Evolutionary conservation across 352 stramenopile genomes (phyloP).

Genomic region (Lagenidium giganteum): DNA sequence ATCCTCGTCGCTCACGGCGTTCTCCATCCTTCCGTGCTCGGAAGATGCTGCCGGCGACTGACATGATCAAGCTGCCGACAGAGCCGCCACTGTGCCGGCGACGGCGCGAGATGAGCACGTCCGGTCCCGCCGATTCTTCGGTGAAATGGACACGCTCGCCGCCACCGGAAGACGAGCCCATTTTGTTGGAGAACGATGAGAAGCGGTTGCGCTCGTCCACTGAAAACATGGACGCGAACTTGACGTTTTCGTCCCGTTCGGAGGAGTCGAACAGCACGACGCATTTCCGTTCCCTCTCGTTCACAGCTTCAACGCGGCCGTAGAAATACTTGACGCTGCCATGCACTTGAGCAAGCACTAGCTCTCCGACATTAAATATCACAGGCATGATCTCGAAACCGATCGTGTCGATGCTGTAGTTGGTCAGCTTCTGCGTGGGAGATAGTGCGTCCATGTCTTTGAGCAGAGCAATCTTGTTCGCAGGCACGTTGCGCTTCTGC

Average conservation of each 20-base stretch:
- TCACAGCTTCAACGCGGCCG: slow-evolving; percentile 45
- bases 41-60: slow-evolving; percentile 44
- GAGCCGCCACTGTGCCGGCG: slow-evolving; percentile 46
- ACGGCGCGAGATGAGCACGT: slow-evolving; percentile 1
- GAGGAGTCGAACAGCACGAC: slow-evolving; percentile 69
- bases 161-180: slow-evolving; percentile 34
- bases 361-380: slow-evolving; percentile 46
- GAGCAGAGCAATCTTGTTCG: slow-evolving; percentile 46
- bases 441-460: slow-evolving; percentile 48
- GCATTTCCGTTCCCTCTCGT: slow-evolving; percentile 54
- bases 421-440: slow-evolving; percentile 60
- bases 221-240: slow-evolving; percentile 67
- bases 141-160: not conserved
- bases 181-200: slow-evolving; percentile 26
- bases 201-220: slow-evolving; percentile 44
- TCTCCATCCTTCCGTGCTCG: slow-evolving; percentile 25
- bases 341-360: slow-evolving; percentile 53
- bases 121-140: slow-evolving; percentile 9
- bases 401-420: slow-evolving; percentile 74
- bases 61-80: slow-evolving; percentile 57
- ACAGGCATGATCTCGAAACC: slow-evolving; percentile 61
- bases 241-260: slow-evolving; percentile 49
- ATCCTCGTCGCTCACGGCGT: slow-evolving; percentile 28
- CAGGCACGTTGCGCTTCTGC: slow-evolving; percentile 35
- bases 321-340: slow-evolving; percentile 55